A percentile compares a stretch with the other conserved stretches of the same genome.
phyloP scores from a whole-genome alignment of 805 yeast species.

The Ogataea pini region DNA sequence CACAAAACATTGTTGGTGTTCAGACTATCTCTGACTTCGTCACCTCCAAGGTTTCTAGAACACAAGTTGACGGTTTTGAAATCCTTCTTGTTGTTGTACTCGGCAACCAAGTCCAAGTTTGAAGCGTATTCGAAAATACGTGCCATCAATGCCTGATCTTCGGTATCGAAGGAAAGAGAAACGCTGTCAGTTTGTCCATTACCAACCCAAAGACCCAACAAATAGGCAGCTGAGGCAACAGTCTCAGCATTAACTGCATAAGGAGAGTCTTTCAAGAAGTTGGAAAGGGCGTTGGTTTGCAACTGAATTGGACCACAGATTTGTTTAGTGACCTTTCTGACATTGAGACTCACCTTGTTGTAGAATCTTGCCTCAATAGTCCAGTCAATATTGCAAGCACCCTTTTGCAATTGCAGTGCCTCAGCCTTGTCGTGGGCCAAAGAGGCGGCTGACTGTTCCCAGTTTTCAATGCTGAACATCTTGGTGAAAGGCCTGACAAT shows the following conservation, averaged over 20 bases:
- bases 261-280: conserved; percentile 28
- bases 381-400: conserved; percentile 34
- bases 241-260: conserved; percentile 10
- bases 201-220: conserved; percentile 45
- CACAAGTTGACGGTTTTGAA: conserved; percentile 10
- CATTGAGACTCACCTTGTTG: conserved; percentile 29
- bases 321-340: conserved; percentile 37
- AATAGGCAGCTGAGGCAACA: conserved; percentile 38
- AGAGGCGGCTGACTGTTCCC: conserved; percentile 26
- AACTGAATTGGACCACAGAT: conserved; percentile 38
- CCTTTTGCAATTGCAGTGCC: conserved; percentile 4
- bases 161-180: conserved; percentile 33
- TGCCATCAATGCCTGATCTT: conserved; percentile 29
- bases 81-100: conserved; percentile 1
- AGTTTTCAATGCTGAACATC: conserved; percentile 22
- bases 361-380: conserved; percentile 42
- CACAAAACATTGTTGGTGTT: conserved; percentile 32
- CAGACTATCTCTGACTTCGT: conserved; percentile 5
- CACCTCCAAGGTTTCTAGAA: conserved; percentile 6
- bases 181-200: conserved; percentile 32
- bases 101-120: conserved; percentile 27
- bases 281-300: conserved; percentile 37
- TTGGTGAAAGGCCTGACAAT: conserved; percentile 29
- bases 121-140: conserved; percentile 29
- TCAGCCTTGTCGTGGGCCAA: conserved; percentile 7